phyloP scores from a whole-genome alignment of 129 eudicot genomes.

The Glebionis coronaria region DNA sequence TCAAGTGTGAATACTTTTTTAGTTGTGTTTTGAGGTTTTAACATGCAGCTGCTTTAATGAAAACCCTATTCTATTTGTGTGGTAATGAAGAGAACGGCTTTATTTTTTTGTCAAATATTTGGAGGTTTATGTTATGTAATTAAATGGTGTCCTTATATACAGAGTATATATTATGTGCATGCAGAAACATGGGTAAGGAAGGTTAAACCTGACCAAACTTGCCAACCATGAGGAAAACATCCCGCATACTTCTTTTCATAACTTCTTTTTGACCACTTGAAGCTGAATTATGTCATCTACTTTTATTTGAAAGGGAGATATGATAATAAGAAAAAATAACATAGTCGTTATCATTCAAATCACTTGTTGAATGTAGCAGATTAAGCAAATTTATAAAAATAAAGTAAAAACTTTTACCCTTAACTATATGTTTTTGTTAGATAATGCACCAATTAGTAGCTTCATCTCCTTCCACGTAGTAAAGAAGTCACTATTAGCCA shows the following conservation, averaged over 20 bases:
- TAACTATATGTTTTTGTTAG: too few relatives aligned
- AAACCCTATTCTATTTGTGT: constrained; percentile 11
- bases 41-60: constrained; percentile 5
- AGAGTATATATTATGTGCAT: constrained; percentile 22
- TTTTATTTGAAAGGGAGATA: constrained; percentile 27
- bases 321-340: too few relatives aligned
- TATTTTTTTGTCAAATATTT: constrained; percentile 40
- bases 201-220: constrained; percentile 31
- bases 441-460: too few relatives aligned
- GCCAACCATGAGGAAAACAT: constrained; percentile 45
- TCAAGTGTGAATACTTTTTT: not conserved
- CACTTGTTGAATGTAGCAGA: too few relatives aligned
- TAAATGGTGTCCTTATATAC: constrained; percentile 13
- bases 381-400: too few relatives aligned
- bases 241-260: constrained; percentile 11
- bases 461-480: too few relatives aligned
- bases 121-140: constrained; percentile 31
- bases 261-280: constrained; percentile 43
- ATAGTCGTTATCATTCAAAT: too few relatives aligned
- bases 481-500: too few relatives aligned
- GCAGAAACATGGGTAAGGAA: constrained; percentile 20
- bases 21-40: constrained; percentile 3
- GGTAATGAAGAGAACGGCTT: constrained; percentile 30
- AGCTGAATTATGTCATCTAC: constrained; percentile 30
- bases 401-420: too few relatives aligned